phyloP scores from a whole-genome alignment of 192 early-diverging fungal species.

The Pilaira anomala region DNA sequence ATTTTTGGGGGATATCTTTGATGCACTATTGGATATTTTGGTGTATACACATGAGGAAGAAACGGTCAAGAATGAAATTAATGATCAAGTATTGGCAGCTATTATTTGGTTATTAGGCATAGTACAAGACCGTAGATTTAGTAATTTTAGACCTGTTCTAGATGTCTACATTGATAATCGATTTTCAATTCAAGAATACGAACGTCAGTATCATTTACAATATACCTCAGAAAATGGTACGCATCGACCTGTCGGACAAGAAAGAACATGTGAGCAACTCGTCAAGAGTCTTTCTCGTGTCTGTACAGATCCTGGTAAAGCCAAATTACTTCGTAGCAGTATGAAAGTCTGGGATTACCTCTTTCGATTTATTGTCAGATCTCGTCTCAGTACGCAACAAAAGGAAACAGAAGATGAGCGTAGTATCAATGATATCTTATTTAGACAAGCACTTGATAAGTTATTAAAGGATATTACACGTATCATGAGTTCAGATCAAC shows the following conservation, averaged over 20 bases:
- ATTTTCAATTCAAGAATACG: constrained; percentile 31
- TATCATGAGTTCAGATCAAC: constrained; percentile 52
- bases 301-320: constrained; percentile 33
- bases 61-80: constrained; percentile 22
- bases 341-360: constrained; percentile 65
- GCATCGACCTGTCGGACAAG: neutral
- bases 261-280: constrained; percentile 31
- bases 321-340: constrained; percentile 46
- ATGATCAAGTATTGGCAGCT: constrained; percentile 46
- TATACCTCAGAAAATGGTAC: too few relatives aligned
- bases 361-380: constrained; percentile 54
- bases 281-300: constrained; percentile 37
- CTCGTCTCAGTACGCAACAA: constrained; percentile 30
- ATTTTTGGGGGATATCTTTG: constrained; percentile 61
- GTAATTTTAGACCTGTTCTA: constrained; percentile 52
- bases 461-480: constrained; percentile 44
- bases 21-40: constrained; percentile 60
- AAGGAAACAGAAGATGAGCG: constrained; percentile 30
- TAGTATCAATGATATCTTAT: constrained; percentile 21
- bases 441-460: constrained; percentile 43
- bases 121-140: constrained; percentile 59
- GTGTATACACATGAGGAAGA: constrained; percentile 23
- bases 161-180: constrained; percentile 59
- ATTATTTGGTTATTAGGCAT: constrained; percentile 58
- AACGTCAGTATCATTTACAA: neutral